phyloP scores from a whole-genome alignment of 176 grass and related monocot species.

The Triticum monococcum region DNA sequence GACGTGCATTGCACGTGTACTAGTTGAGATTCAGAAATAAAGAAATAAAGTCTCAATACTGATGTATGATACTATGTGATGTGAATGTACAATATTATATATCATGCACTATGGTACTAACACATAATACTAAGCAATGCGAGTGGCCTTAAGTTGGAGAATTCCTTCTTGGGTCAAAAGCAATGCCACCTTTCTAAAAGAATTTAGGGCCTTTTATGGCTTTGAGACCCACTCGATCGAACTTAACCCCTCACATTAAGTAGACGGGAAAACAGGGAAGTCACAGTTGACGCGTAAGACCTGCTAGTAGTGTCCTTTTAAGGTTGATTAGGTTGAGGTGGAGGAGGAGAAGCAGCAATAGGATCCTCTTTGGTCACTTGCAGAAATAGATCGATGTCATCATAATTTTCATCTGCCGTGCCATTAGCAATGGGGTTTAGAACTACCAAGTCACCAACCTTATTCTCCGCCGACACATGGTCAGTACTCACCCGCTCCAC shows the following conservation, averaged over 20 bases:
- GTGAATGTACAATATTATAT: too few species aligned
- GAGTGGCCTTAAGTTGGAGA: too few species aligned
- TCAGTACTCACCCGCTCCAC: neutral
- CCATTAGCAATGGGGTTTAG: neutral
- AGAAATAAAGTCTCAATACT: too few species aligned
- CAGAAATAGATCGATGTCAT: neutral
- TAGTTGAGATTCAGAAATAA: too few species aligned
- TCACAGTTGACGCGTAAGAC: constrained; percentile 81
- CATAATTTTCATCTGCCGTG: neutral
- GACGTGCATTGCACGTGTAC: too few species aligned
- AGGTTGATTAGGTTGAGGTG: constrained; percentile 9
- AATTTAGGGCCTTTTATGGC: too few species aligned
- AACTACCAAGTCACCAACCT: neutral
- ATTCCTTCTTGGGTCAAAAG: too few species aligned
- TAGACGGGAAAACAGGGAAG: constrained; percentile 26
- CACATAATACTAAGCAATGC: too few species aligned
- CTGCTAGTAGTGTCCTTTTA: constrained; percentile 53
- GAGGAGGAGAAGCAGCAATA: neutral
- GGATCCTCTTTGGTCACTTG: constrained; percentile 39
- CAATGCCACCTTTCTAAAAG: too few species aligned
- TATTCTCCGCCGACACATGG: constrained; percentile 13
- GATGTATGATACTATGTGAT: too few species aligned
- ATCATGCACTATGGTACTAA: too few species aligned
- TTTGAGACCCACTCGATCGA: neutral
- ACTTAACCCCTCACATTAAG: neutral